These are phyloP conservation scores for Guyanaporus albipodus DNA, from an alignment of 768 basidiomycete species.

Conservation along the genomic window DNA sequence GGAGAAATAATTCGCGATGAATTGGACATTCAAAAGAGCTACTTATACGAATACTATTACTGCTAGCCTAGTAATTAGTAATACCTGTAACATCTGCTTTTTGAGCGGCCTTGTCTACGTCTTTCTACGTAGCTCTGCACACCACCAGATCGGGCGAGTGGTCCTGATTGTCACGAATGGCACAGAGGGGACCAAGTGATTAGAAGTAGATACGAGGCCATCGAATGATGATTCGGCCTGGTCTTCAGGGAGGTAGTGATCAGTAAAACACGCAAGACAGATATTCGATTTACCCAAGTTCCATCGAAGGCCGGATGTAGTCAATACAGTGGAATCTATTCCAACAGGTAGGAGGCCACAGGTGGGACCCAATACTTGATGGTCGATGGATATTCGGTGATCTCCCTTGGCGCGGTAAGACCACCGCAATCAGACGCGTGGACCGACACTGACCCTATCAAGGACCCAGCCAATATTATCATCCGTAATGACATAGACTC, in stretches of 20 bases:
- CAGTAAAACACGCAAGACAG: constrained; percentile 1
- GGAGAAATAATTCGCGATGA: no score
- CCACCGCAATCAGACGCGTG: neutral
- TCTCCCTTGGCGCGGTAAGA: constrained; percentile 55
- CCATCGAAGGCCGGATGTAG: constrained; percentile 86
- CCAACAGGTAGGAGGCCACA: constrained; percentile 96
- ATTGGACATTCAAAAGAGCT: no score
- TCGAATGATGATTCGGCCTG: constrained; percentile 73
- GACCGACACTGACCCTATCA: constrained; percentile 53
- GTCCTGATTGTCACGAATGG: constrained; percentile 70
- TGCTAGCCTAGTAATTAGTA: no score
- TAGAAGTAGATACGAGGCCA: constrained; percentile 88
- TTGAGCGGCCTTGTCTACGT: neutral
- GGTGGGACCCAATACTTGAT: constrained; percentile 71
- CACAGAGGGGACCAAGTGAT: constrained; percentile 74
- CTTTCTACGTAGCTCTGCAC: constrained; percentile 54
- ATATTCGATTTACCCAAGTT: constrained; percentile 60
- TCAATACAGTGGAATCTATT: constrained; percentile 67
- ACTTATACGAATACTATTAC: no score
- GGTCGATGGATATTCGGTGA: constrained; percentile 75
- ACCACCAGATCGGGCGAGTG: constrained; percentile 87
- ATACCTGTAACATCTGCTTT: no score
- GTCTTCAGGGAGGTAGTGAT: constrained; percentile 36
- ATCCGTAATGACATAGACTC: constrained; percentile 78
- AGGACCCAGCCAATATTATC: constrained; percentile 92